Base-by-base conservation (phyloP, 306 rosid genomes). In the Fragaria iinumae region DNA sequence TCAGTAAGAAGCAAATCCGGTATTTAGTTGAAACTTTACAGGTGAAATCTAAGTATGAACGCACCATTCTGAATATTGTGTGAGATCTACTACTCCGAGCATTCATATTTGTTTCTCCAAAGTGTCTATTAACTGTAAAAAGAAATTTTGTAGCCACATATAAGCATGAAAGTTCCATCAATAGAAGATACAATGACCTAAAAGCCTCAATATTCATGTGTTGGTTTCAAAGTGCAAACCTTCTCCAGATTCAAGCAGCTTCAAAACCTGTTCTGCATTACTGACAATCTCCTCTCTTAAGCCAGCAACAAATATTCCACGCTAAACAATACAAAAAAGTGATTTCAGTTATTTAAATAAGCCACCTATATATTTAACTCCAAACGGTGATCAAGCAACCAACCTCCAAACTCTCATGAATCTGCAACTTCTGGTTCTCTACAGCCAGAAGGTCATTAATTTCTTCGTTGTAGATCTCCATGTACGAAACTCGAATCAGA, bases 391-490 rank as follows among this genome's bases (percentile, higher is more conserved):
- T 32, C 84, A 20, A 34, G 2, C n/a, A 82, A 34, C 81, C 77
- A 75, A 95, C 97, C 90, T 92, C 99, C 80, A 95, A 81, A 88
- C 93, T 92, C 91, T 95, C 99, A 67, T 95, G 99, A 80, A 95
- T 90, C 83, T 85, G 99, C 88, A 95, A 78, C 77, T 88, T 95
- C 87, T 90, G 96, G 76, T 91, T 92, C 89, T 90, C 97, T 45
- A 89, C 97, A 2, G 84, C 83, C 16, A 95, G 89, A 82, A 95
- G 92, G 78, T 95, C 99, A 49, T 88, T 92, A 41, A 95, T 95
- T 76, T 95, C 99, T 83, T 95, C 99, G 76, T 92, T 95, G 75
- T 95, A 95, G 81, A 95, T 90, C 81, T 95, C 99, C 97, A 95
- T 89, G 84, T 92, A 92, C 17, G 97, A 95, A 69, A 92, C 97